Percentiles rank a stretch among this genome's conserved stretches.
Evolutionary conservation across 2,329 filamentous ascomycete genomes (phyloP).

Genomic region (Hymenoscyphus albidus): DNA sequence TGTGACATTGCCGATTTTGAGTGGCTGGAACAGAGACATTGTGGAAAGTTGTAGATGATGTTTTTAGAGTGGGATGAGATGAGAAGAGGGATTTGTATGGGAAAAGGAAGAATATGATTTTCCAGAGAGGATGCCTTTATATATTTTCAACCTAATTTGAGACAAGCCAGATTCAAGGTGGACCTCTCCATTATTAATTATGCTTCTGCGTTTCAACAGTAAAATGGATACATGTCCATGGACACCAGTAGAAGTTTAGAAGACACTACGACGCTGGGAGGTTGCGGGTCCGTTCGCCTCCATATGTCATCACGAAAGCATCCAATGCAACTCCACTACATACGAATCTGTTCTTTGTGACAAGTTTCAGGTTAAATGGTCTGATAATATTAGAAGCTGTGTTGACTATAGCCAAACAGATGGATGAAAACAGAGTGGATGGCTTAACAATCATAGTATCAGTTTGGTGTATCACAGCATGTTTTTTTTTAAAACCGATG

Average conservation of each 20-base stretch:
- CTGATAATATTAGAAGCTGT: too few relatives aligned
- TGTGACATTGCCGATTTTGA: conserved; percentile 40
- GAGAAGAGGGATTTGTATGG: neutral
- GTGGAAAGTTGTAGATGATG: neutral
- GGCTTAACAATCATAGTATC: too few relatives aligned
- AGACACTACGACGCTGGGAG: neutral
- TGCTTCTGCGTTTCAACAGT: neutral
- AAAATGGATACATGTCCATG: neutral
- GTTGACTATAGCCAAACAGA: too few relatives aligned
- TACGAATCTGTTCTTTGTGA: too few relatives aligned
- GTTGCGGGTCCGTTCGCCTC: neutral
- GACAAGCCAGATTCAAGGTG: neutral
- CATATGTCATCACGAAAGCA: too few relatives aligned
- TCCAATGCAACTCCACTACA: too few relatives aligned
- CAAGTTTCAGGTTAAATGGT: too few relatives aligned
- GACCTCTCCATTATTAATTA: neutral
- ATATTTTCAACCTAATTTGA: neutral
- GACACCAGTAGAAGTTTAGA: neutral
- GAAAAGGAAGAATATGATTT: neutral
- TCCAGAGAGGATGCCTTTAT: neutral
- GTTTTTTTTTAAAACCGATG: too few relatives aligned
- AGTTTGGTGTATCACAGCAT: too few relatives aligned
- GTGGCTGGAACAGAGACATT: conserved; percentile 41
- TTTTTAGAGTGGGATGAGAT: neutral
- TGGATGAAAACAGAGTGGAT: too few relatives aligned